Conservation (phyloP, 1,284 basidiomycete genomes). For the Blastosporella zonata region DNA sequence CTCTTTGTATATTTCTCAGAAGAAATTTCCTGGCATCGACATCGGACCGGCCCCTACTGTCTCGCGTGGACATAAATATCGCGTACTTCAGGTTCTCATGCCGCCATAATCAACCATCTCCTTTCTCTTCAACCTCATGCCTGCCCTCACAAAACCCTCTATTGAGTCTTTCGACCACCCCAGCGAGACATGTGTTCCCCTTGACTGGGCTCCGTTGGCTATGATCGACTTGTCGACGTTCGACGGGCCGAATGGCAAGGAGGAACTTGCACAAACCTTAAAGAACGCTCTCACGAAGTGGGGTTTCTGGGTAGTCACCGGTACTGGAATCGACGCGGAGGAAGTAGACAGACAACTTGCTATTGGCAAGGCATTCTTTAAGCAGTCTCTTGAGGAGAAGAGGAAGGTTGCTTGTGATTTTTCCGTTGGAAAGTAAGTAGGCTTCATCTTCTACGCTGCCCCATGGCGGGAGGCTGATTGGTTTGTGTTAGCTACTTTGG, state of each 20-base stretch:
- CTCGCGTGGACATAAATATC: conserved; percentile 1
- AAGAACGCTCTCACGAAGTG: conserved; percentile 20
- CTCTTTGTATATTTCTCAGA: too few relatives aligned
- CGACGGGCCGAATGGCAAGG: conserved; percentile 23
- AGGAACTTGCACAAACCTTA: conserved; percentile 21
- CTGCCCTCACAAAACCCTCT: conserved; percentile 7
- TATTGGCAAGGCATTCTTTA: conserved; percentile 27
- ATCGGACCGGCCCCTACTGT: not conserved
- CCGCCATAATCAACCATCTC: not conserved
- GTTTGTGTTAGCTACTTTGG: conserved; percentile 22
- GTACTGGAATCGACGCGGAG: conserved; percentile 24
- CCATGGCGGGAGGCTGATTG: not conserved
- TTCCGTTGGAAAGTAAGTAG: conserved; percentile 22
- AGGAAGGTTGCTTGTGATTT: conserved; percentile 24
- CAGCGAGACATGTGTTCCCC: conserved; percentile 5
- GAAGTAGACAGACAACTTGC: conserved; percentile 23
- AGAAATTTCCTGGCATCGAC: too few relatives aligned
- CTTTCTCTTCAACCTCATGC: conserved; percentile 1
- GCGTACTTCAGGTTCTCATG: not conserved
- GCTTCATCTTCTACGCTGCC: not conserved
- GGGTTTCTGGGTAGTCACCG: conserved; percentile 28
- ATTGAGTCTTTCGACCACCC: conserved; percentile 6
- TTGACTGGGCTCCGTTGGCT: conserved; percentile 27
- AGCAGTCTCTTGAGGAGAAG: conserved; percentile 26
- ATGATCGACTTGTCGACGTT: conserved; percentile 27